Evolutionary conservation across 805 yeast species (phyloP).

Genomic region (Candida sithepensis): DNA sequence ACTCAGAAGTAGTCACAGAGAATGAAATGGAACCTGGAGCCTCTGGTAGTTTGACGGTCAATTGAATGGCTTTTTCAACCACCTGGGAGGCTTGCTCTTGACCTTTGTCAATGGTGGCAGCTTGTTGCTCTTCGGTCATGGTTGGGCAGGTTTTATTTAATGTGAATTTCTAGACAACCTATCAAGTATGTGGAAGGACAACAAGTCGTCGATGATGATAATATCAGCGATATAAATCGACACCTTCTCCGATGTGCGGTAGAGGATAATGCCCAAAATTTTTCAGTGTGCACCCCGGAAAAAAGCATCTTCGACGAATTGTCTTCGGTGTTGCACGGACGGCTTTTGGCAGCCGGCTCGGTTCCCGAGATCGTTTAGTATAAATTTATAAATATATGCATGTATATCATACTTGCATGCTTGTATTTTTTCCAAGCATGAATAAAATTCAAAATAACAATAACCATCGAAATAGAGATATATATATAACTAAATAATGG

Average conservation of each 20-base stretch:
- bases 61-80: constrained; percentile 19
- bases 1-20: constrained; percentile 35
- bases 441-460: no score
- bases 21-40: constrained; percentile 23
- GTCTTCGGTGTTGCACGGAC: not conserved
- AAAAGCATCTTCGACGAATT: not conserved
- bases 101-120: no score
- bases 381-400: no score
- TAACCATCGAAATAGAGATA: not conserved
- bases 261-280: no score
- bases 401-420: no score
- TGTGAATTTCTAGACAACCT: not conserved
- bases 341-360: not conserved
- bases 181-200: not conserved
- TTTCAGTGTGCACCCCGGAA: constrained; percentile 1
- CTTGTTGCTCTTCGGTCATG: constrained; percentile 14
- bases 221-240: no score
- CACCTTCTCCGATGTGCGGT: not conserved
- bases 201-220: no score
- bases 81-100: no score
- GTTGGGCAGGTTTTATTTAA: not conserved
- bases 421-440: no score
- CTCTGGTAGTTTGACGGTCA: constrained; percentile 26
- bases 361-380: not conserved
- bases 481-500: not conserved